phyloP scores from a whole-genome alignment of 768 basidiomycete species.

The Phylloporus arenicola region DNA sequence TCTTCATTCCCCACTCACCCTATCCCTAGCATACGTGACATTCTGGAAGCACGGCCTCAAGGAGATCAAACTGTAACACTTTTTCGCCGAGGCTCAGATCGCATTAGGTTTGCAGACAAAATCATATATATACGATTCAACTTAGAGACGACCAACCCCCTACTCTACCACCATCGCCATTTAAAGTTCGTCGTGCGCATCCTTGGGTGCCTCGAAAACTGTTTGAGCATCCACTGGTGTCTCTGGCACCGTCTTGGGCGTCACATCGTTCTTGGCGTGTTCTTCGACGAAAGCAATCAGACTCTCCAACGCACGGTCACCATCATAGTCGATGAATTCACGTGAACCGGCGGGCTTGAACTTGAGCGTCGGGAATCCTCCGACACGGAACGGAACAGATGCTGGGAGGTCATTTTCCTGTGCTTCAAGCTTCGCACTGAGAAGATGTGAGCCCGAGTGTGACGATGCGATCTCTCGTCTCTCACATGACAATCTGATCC shows the following conservation, averaged over 20 bases:
- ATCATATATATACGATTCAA: constrained; percentile 16
- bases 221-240: constrained; percentile 18
- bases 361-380: constrained; percentile 93
- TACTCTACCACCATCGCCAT: constrained; percentile 10
- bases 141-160: constrained; percentile 18
- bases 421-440: constrained; percentile 92
- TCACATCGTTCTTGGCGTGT: constrained; percentile 70
- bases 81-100: background rate
- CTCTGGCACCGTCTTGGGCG: constrained; percentile 27
- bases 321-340: constrained; percentile 90
- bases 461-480: constrained; percentile 12
- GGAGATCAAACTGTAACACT: constrained; percentile 58
- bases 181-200: constrained; percentile 29
- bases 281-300: constrained; percentile 79
- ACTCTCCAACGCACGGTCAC: constrained; percentile 85
- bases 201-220: constrained; percentile 24
- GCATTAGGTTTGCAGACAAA: constrained; percentile 8
- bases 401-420: constrained; percentile 94
- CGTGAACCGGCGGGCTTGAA: constrained; percentile 87
- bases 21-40: constrained; percentile 69
- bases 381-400: constrained; percentile 78
- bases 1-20: constrained; percentile 2
- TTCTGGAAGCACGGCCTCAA: constrained; percentile 97
- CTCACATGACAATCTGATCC: constrained; percentile 74
- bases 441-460: constrained; percentile 6